Base-by-base conservation (phyloP, 352 stramenopile species). In the Globisporangium nodosum region DNA sequence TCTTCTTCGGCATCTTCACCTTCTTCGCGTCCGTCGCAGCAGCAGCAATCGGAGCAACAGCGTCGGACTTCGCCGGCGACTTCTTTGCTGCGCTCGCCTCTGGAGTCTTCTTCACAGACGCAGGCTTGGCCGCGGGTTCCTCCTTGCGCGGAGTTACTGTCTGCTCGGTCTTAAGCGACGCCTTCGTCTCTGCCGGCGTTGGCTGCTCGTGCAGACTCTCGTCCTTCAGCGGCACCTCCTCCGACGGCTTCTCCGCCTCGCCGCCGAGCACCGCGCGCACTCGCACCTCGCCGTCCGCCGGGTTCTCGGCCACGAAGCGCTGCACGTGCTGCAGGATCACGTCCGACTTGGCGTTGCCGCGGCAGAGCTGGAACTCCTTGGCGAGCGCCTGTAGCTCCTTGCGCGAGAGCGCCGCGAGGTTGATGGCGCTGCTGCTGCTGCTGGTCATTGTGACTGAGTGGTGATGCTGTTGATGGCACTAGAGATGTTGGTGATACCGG, bases 291-390 rank as follows among this genome's bases (percentile, higher is more conserved):
- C 76, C 79, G 39, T 87, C 63, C 24, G 52, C 53, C 6, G 69
- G 58, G 56, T 81, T 63, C 11, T 65, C 49, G 27, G 69, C 57
- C 50, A 87, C 52, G 57, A 84, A 84, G 37, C 74, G 47, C 54
- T 69, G 58, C 20, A 78, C 63, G 52, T 82, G 68, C 53, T 73
- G 57, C 31, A 82, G 46, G 52, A 89, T 86, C 43, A 87, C 71
- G 47, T 89, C 75, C 16, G 75, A 85, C 66, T 88, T 88, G 60
- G 74, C 72, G 51, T 90, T 90, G 30, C 68, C 80, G 43, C 70
- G 72, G 47, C 80, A 90, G 33, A 88, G 60, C 62, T 82, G 64
- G 52, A 90, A 59, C 61, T 88, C 76, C 54, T 81, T 82, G 20
- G 78, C 80, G 53, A 90, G 65, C 49, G 68, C 65, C 68, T 90